Percentiles rank a stretch among this genome's conserved stretches.
Evolutionary conservation across 352 stramenopile genomes (phyloP).

Genomic region (Pythium monospermum): DNA sequence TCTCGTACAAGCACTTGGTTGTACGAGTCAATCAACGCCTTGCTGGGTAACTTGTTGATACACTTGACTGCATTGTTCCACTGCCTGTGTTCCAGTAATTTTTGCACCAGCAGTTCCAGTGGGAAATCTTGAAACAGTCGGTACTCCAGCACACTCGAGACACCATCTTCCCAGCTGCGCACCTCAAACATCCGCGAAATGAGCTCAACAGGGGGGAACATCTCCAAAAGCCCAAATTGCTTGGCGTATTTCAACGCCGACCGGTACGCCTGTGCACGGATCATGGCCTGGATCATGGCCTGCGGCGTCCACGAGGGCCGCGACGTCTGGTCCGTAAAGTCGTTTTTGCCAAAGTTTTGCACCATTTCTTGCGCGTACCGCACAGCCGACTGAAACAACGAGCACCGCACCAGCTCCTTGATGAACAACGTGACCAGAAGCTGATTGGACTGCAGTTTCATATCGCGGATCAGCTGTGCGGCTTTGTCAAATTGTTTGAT

Average conservation of each 20-base stretch:
- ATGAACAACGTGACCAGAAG: slow-evolving; percentile 79
- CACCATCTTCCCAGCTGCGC: slow-evolving; percentile 59
- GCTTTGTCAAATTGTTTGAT: slow-evolving; percentile 51
- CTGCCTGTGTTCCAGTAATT: slow-evolving; percentile 65
- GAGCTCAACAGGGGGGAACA: slow-evolving; percentile 58
- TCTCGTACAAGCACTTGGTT: slow-evolving; percentile 52
- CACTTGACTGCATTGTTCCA: slow-evolving; percentile 72
- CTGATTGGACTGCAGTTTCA: slow-evolving; percentile 65
- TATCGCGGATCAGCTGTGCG: slow-evolving; percentile 66
- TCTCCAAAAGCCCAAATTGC: slow-evolving; percentile 70
- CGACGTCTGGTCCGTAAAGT: slow-evolving; percentile 22
- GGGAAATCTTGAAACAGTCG: slow-evolving; percentile 68
- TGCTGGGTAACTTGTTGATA: slow-evolving; percentile 67
- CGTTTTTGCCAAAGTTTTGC: slow-evolving; percentile 55
- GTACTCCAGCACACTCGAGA: slow-evolving; percentile 73
- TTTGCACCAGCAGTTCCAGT: slow-evolving; percentile 50
- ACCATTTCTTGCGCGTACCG: slow-evolving; percentile 80
- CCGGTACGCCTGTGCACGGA: slow-evolving; percentile 63
- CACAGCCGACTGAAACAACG: slow-evolving; percentile 66
- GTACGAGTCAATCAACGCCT: slow-evolving; percentile 37
- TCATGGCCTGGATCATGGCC: slow-evolving; percentile 81
- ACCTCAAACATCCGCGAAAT: slow-evolving; percentile 68
- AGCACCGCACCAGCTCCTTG: slow-evolving; percentile 63
- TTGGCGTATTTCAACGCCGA: slow-evolving; percentile 75
- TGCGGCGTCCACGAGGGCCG: slow-evolving; percentile 68